Base-by-base conservation (phyloP, 805 yeast species). In the Lachancea cidri region DNA sequence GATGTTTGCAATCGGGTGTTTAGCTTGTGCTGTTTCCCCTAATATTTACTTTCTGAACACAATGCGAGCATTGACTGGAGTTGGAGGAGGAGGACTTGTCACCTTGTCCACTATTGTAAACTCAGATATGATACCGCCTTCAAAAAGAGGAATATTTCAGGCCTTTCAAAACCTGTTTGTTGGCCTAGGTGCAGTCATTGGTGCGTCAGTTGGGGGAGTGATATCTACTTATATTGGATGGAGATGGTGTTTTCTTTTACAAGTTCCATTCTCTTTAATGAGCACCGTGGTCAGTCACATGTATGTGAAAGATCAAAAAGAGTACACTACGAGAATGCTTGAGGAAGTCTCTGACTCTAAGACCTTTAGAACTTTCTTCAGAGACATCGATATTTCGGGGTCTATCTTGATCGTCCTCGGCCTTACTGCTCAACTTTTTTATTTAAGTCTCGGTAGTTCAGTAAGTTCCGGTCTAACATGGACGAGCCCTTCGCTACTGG, bases 61-160 rank as follows among this genome's bases (percentile, higher is more conserved):
- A 2, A 68, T 77, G 30, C 61, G 83, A 47, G 82, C 78, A 0
- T 48, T 77, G 15, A 76, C 80, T 0, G 83, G 83, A 32, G 64
- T 77, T 20, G 83, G 83, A 1, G 73, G 75, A 14, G 81, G 81
- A 4, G 83, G 82, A 2, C 64, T 74, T 33, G 67, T 69, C 25
- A 71, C 80, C 0, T 49, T 77, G 27, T 64, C 77, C 3, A 71
- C 72, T 50, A 76, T 77, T 20, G 64, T 77, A 22, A 71, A 75
- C 34, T 72, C 78, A 19, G 83, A 78, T 54, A 68, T 76, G 19
- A 77, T 77, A 6, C 73, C 81, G 0, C 55, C 76, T 25, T 65
- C 73, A 41, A 69, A 73, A 45, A 64, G 83, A 45, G 69, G 70
- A 2, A 47, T 66, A n/a, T 65, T 62, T 39, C 70, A 68, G 44